A percentile compares a stretch with the other conserved stretches of the same genome.
Conservation (phyloP, 2,329 filamentous ascomycete species). For the Rhynchosporium agropyri region DNA sequence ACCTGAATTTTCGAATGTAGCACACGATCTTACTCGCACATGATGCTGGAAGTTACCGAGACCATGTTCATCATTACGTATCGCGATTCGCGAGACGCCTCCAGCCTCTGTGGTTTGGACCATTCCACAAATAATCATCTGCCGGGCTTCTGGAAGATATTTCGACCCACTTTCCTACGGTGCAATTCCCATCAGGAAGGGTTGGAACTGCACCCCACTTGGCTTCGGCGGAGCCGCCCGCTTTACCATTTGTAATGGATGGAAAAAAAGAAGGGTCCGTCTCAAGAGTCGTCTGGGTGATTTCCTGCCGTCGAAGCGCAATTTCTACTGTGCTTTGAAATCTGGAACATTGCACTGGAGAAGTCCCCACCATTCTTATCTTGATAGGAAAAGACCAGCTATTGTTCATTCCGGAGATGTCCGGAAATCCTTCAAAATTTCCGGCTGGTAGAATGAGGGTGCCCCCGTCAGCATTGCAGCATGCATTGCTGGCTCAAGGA, state of each 20-base stretch:
- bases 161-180: slow-evolving; percentile 13
- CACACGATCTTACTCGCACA: slow-evolving; percentile 17
- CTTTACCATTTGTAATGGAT: slow-evolving; percentile 18
- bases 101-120: slow-evolving; percentile 10
- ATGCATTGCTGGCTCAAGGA: slow-evolving; percentile 12
- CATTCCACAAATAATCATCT: slow-evolving; percentile 14
- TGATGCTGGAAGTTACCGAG: neutral
- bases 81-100: slow-evolving; percentile 9
- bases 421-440: slow-evolving; percentile 14
- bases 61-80: slow-evolving; percentile 22
- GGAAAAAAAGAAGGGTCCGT: slow-evolving; percentile 4
- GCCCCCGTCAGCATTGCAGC: slow-evolving; percentile 1
- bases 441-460: slow-evolving; percentile 21
- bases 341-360: neutral
- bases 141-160: slow-evolving; percentile 27
- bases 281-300: neutral
- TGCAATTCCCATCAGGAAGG: slow-evolving; percentile 20
- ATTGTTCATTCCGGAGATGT: slow-evolving; percentile 17
- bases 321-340: neutral
- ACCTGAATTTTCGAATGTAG: slow-evolving; percentile 13
- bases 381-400: slow-evolving; percentile 2
- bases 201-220: slow-evolving; percentile 23
- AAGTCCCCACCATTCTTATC: no score
- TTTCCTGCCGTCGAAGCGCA: neutral
- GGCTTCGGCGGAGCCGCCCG: slow-evolving; percentile 23